Evolutionary conservation across 306 rosid species (phyloP), one percentile per base, ranked within the genome.

Genomic region (Dryas alaskensis): DNA sequence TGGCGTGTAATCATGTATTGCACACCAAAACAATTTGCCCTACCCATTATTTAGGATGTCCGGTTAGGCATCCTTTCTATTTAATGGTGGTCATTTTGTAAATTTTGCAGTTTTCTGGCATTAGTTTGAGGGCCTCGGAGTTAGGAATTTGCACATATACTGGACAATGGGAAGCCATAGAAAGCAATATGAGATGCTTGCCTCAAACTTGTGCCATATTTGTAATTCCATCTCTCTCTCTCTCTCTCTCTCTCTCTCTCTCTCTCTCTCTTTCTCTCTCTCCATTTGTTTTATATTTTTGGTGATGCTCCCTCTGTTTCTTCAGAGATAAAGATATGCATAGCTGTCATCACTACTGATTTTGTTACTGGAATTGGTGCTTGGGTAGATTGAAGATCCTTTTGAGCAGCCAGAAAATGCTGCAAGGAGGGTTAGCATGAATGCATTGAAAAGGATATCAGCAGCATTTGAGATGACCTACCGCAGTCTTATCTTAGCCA

Each of bases 301-400:
- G 60, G 50, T 10, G 14, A 43, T 69, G 13, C 54, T 17, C 76
- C 27, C 73, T 39, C 39, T 74, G 51, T 48, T 64, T 60, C 19
- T 72, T 62, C 69, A 66, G 14, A 73, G 67, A 74, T 51, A 67
- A 42, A 49, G 52, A 72, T 70, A 39, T 60, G 22, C 49, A 52
- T 65, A 51, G 44, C 46, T 74, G 63, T 73, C 52, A 17, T 45
- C 39, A 39, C 61, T 70, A 63, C 59, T 87, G 77, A 81, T 70
- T 67, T 60, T 72, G 73, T 65, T 65, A 51, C 55, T 51, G 78
- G 52, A 51, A 19, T 66, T 70, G 27, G 22, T 73, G 86, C 73
- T 60, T 82, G 75, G 68, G 72, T 75, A 94, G 97, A 61, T 94
- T 57, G 99, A 94, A 82, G 99, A 94, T 84, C 99, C 99, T 68